Percentiles rank a stretch among this genome's conserved stretches.
These are phyloP conservation scores for Alternaria alternata DNA, from an alignment of 2,329 filamentous ascomycete genomes.

Conservation along the genomic window DNA sequence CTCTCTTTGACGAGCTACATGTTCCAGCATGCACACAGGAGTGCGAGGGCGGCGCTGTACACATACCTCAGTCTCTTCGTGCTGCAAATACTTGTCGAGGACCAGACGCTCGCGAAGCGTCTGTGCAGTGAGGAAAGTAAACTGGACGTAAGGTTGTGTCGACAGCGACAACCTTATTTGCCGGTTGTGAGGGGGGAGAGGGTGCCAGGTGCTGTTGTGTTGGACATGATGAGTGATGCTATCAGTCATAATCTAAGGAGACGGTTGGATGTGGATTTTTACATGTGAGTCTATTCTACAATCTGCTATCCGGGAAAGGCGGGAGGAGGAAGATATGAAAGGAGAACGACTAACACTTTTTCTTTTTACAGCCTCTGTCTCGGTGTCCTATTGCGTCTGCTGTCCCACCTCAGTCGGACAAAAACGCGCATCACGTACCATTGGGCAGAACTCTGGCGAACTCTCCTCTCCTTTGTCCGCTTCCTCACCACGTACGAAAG, in stretches of 20 bases:
- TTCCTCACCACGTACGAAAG: constrained; percentile 88
- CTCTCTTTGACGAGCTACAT: constrained; percentile 92
- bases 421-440: constrained; percentile 86
- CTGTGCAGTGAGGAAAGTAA: constrained; percentile 83
- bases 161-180: constrained; percentile 86
- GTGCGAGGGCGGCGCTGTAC: constrained; percentile 79
- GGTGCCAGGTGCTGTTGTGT: constrained; percentile 75
- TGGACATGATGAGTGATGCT: constrained; percentile 89
- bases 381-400: constrained; percentile 80
- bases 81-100: constrained; percentile 85
- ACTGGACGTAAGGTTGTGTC: constrained; percentile 79
- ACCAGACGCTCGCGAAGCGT: constrained; percentile 80
- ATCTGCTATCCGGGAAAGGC: no score
- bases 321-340: no score
- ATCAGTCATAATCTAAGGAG: constrained; percentile 93
- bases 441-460: constrained; percentile 95
- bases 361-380: constrained; percentile 68
- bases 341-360: constrained; percentile 3
- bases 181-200: constrained; percentile 77
- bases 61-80: constrained; percentile 85
- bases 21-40: constrained; percentile 90
- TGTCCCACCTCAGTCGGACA: constrained; percentile 84
- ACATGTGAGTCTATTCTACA: constrained; percentile 61
- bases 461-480: constrained; percentile 83
- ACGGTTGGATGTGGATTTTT: constrained; percentile 83